Conservation (phyloP, 2,329 filamentous ascomycete genomes). For the Ophiosphaerella herpotricha region DNA sequence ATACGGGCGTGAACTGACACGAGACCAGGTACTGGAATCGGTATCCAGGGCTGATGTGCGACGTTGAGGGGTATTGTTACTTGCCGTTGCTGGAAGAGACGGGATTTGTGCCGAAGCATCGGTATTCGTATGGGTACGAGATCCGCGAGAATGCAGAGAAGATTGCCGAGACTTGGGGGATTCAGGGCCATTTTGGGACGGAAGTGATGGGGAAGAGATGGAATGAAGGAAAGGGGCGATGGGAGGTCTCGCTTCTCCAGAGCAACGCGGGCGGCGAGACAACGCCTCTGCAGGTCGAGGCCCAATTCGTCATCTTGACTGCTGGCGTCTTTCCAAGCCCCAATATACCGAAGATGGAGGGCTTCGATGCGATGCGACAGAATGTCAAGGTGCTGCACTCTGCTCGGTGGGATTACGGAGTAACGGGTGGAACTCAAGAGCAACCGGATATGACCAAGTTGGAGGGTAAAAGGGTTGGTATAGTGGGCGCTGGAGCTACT, state of each 20-base stretch:
- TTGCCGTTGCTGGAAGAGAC: constrained; percentile 64
- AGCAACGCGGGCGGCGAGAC: background rate
- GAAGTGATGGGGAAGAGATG: constrained; percentile 7
- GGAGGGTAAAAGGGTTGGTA: constrained; percentile 29
- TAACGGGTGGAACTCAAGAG: constrained; percentile 27
- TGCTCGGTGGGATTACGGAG: constrained; percentile 31
- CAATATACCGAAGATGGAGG: constrained; percentile 37
- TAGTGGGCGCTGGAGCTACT: background rate
- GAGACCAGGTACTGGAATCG: constrained; percentile 48
- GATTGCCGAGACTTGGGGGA: constrained; percentile 34
- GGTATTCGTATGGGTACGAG: constrained; percentile 51
- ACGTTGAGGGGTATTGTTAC: constrained; percentile 63
- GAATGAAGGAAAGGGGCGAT: background rate
- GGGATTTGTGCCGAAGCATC: constrained; percentile 58
- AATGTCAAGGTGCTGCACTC: constrained; percentile 34
- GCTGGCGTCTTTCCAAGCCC: constrained; percentile 51
- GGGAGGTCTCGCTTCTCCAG: constrained; percentile 17
- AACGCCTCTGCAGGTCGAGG: background rate
- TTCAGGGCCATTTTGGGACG: constrained; percentile 45
- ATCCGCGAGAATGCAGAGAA: constrained; percentile 48
- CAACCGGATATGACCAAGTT: constrained; percentile 38
- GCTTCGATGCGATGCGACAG: constrained; percentile 18
- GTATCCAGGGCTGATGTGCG: constrained; percentile 57
- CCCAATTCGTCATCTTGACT: constrained; percentile 46
- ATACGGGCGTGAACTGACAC: background rate